Conservation (phyloP, 306 rosid genomes). For the Glycine latifolia region DNA sequence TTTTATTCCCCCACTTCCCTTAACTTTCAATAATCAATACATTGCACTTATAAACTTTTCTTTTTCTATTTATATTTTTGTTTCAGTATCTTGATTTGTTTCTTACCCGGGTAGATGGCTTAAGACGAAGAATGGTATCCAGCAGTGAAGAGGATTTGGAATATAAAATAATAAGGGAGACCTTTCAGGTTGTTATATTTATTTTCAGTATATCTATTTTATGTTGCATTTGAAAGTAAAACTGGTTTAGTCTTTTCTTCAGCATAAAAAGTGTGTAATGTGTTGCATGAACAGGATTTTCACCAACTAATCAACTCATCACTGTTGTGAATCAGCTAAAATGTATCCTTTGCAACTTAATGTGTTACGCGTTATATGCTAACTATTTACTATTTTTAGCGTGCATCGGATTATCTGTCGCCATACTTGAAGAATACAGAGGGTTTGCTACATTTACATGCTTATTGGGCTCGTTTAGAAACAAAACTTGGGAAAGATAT, state of each 20-base stretch:
- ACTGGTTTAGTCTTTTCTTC: neutral
- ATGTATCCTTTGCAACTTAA: neutral
- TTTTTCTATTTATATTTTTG: slow-evolving; percentile 21
- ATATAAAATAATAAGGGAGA: slow-evolving; percentile 66
- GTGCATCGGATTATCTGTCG: slow-evolving; percentile 79
- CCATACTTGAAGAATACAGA: slow-evolving; percentile 81
- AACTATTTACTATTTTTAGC: slow-evolving; percentile 59
- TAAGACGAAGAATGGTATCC: slow-evolving; percentile 81
- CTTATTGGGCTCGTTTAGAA: slow-evolving; percentile 95
- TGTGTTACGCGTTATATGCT: slow-evolving; percentile 43
- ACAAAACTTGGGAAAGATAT: slow-evolving; percentile 64
- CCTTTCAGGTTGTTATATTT: slow-evolving; percentile 79
- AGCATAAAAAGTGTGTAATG: neutral
- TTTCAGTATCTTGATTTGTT: slow-evolving; percentile 86
- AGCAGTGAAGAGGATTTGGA: slow-evolving; percentile 61
- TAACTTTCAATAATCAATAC: slow-evolving; percentile 16
- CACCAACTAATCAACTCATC: neutral
- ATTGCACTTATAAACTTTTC: slow-evolving; percentile 33
- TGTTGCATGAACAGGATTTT: slow-evolving; percentile 15
- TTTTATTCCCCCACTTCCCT: neutral
- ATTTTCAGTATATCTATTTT: slow-evolving; percentile 28
- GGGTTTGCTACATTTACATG: slow-evolving; percentile 69
- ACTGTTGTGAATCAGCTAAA: neutral
- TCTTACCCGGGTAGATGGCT: slow-evolving; percentile 88
- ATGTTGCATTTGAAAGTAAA: slow-evolving; percentile 8